phyloP scores from a whole-genome alignment of 1,284 basidiomycete species.

The Ustilago shanxiensis region DNA sequence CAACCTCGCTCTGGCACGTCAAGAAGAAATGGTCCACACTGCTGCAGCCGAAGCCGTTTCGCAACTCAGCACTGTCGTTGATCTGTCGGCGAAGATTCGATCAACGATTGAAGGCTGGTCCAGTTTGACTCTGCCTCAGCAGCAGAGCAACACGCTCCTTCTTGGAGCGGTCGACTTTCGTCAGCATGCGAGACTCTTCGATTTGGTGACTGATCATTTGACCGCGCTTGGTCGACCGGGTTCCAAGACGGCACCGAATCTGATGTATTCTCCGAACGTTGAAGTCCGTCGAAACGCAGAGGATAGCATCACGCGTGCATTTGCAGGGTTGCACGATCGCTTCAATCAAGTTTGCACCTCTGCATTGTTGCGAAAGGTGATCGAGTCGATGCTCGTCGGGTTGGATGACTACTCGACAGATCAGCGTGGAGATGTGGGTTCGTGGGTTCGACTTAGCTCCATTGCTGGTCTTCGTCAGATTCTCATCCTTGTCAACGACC shows the following conservation, averaged over 20 bases:
- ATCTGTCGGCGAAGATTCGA: slow-evolving; percentile 73
- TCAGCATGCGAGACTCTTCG: slow-evolving; percentile 74
- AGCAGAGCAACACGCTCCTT: slow-evolving; percentile 83
- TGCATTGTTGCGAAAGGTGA: background rate
- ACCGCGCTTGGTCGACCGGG: slow-evolving; percentile 75
- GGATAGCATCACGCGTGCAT: slow-evolving; percentile 74
- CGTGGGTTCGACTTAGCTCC: slow-evolving; percentile 88
- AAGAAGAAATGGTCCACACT: slow-evolving; percentile 78
- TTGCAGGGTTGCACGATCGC: slow-evolving; percentile 2
- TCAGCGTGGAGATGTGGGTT: slow-evolving; percentile 95
- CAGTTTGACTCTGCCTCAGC: slow-evolving; percentile 74
- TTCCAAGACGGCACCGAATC: slow-evolving; percentile 72
- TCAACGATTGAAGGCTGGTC: slow-evolving; percentile 75
- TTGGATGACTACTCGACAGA: slow-evolving; percentile 91
- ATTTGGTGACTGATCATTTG: slow-evolving; percentile 75
- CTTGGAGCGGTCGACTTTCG: slow-evolving; percentile 81
- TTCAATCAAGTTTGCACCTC: slow-evolving; percentile 5
- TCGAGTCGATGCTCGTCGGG: slow-evolving; percentile 73
- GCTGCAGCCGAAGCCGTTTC: slow-evolving; percentile 79
- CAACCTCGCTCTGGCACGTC: slow-evolving; percentile 80
- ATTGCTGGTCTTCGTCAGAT: slow-evolving; percentile 76
- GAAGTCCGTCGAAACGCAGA: slow-evolving; percentile 81
- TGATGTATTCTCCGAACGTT: slow-evolving; percentile 68
- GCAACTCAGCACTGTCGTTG: slow-evolving; percentile 77
- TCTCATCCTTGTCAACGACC: slow-evolving; percentile 72